Evolutionary conservation across 306 rosid genomes (phyloP).

Genomic region (Inga leiocalycina): DNA sequence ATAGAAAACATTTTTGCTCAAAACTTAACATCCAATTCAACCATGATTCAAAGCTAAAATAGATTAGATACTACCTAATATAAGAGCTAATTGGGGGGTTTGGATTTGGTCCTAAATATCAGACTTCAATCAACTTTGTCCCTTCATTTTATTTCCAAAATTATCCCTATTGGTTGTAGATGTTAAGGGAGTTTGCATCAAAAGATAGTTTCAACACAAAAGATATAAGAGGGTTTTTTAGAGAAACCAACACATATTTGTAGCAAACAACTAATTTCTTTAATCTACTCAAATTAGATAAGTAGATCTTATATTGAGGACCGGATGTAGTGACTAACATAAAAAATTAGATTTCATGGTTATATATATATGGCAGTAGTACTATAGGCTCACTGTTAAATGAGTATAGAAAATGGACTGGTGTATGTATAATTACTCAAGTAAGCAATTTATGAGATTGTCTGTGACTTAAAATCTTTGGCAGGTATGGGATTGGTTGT

Average conservation of each 20-base stretch:
- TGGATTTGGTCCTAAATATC: no score
- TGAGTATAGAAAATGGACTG: neutral
- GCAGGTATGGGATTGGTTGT: constrained; percentile 87
- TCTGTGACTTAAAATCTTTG: constrained; percentile 10
- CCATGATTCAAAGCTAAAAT: neutral
- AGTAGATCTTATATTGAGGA: no score
- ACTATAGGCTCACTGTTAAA: neutral
- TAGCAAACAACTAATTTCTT: no score
- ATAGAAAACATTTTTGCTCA: neutral
- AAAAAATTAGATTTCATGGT: neutral
- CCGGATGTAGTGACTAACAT: neutral
- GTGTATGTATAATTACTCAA: neutral
- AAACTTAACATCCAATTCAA: neutral
- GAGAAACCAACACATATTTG: no score
- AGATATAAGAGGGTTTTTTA: no score
- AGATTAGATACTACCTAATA: neutral
- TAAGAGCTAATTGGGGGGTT: no score
- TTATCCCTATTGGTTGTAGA: no score
- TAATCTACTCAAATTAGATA: no score
- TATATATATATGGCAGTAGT: neutral
- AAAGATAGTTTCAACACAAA: no score
- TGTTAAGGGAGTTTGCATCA: no score
- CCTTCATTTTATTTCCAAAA: no score
- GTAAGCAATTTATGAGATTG: neutral
- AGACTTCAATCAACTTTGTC: no score